Evolutionary conservation across 2,329 filamentous ascomycete genomes (phyloP), one percentile per base, ranked within the genome.

Genomic region (Colletotrichum cereale): DNA sequence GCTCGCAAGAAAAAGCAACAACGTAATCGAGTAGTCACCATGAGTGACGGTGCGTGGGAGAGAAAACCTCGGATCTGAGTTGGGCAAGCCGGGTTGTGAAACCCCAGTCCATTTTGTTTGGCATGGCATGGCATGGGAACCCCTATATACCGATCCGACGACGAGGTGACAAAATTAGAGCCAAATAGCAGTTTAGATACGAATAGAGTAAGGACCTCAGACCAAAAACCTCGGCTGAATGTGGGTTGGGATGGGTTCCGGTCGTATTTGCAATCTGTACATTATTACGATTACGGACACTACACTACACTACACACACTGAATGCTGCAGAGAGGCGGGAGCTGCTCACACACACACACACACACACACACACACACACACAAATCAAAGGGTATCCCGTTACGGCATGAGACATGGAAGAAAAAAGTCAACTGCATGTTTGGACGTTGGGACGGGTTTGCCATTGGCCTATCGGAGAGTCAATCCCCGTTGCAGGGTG

Each of bases 401-500:
- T 38, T 3, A 3, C 53, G n/a, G 44, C 36, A 50, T 24, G 48
- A 63, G 44, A 55, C 48, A 24, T 63, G 61, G n/a, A n/a, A n/a
- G n/a, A n/a, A n/a, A n/a, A 24, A 55, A 63, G 24, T 8, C 31
- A n/a, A n/a, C n/a, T 5, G 47, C n/a, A n/a, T 42, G 36, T 36
- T 36, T 40, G 40, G n/a, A n/a, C 21, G n/a, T 16, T 58, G 53
- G 16, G 40, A 26, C 31, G 10, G 40, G 40, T 31, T 40, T 60
- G 11, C 34, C 26, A 62, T 55, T 36, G 65, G 14, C 64, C 56
- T 55, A 67, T 47, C 56, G 38, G 65, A 61, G 38, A 31, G 56
- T 55, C 65, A 47, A 44, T 48, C 26, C 36, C 14, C 12, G n/a
- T 29, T 53, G 55, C 8, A 6, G n/a, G 42, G 36, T 10, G 44